These are phyloP conservation scores for Hebeloma cylindrosporum DNA, from an alignment of 768 basidiomycete species.

Conservation along the genomic window DNA sequence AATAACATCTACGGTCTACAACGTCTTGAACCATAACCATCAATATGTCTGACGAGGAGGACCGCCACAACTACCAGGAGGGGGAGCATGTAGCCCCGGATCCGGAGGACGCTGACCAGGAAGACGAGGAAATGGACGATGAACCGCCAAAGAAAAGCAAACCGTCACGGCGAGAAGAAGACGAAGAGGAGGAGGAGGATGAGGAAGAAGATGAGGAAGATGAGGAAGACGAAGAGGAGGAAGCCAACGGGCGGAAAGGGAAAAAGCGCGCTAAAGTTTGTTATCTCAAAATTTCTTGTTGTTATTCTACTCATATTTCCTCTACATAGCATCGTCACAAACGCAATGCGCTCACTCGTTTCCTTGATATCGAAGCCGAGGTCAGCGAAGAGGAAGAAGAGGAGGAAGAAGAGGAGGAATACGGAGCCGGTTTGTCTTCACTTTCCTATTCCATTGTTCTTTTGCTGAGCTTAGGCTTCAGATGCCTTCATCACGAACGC, in stretches of 20 bases:
- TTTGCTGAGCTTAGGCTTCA: constrained; percentile 26
- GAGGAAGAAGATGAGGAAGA: constrained; percentile 33
- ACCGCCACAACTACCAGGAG: constrained; percentile 40
- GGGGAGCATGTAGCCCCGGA: constrained; percentile 31
- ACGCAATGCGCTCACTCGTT: constrained; percentile 66
- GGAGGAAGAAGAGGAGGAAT: constrained; percentile 79
- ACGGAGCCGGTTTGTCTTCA: constrained; percentile 46
- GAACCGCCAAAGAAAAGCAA: constrained; percentile 32
- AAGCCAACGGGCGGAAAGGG: constrained; percentile 47
- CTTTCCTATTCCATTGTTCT: constrained; percentile 1
- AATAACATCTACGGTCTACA: constrained; percentile 8
- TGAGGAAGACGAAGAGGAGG: constrained; percentile 45
- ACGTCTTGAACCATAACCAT: constrained; percentile 22
- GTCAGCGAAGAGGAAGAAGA: constrained; percentile 98
- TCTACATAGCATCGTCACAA: constrained; percentile 60
- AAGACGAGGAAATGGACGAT: constrained; percentile 42
- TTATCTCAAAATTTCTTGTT: constrained; percentile 1
- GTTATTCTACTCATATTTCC: constrained; percentile 5
- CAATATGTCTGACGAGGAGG: constrained; percentile 47
- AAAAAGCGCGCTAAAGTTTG: constrained; percentile 65
- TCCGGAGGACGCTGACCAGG: constrained; percentile 45
- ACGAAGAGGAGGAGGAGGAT: constrained; percentile 15
- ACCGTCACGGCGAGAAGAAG: constrained; percentile 20
- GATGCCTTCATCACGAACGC: constrained; percentile 71
- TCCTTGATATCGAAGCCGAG: constrained; percentile 95